phyloP scores from a whole-genome alignment of 2,329 filamentous ascomycete genomes.

The Beauveria asiatica region DNA sequence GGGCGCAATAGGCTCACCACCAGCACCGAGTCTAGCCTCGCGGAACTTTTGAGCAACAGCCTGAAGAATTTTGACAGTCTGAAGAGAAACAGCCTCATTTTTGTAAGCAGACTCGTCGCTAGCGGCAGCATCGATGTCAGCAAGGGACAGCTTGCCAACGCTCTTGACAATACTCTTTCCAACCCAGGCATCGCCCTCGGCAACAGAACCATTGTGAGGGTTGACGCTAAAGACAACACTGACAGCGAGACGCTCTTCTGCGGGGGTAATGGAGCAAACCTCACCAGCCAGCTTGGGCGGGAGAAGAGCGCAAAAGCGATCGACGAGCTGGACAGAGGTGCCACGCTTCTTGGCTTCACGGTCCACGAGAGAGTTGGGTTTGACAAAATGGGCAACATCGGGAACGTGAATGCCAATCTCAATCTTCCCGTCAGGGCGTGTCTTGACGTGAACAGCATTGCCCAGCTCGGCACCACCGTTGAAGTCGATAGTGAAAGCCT shows the following conservation, averaged over 20 bases:
- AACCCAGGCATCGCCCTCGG: slow-evolving; percentile 85
- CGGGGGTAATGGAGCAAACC: slow-evolving; percentile 77
- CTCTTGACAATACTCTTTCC: slow-evolving; percentile 93
- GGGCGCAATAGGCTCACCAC: slow-evolving; percentile 70
- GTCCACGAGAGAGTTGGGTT: slow-evolving; percentile 89
- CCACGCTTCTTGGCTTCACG: slow-evolving; percentile 97
- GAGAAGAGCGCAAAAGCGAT: slow-evolving; percentile 79
- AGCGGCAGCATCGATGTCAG: slow-evolving; percentile 78
- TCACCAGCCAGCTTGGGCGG: slow-evolving; percentile 79
- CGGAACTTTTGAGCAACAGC: slow-evolving; percentile 83
- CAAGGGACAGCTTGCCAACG: slow-evolving; percentile 72
- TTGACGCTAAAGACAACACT: slow-evolving; percentile 92
- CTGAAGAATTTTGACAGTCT: slow-evolving; percentile 75
- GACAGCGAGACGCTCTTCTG: slow-evolving; percentile 83
- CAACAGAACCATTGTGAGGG: slow-evolving; percentile 64
- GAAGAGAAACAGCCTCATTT: slow-evolving; percentile 56
- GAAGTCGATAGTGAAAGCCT: slow-evolving; percentile 85
- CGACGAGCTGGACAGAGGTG: slow-evolving; percentile 89
- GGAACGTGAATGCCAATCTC: slow-evolving; percentile 94
- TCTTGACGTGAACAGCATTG: slow-evolving; percentile 87
- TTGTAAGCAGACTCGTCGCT: slow-evolving; percentile 53
- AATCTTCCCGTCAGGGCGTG: slow-evolving; percentile 71
- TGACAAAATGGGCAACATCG: slow-evolving; percentile 94
- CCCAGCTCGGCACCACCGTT: slow-evolving; percentile 82
- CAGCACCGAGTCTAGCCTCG: slow-evolving; percentile 74